Percentiles rank a stretch among this genome's conserved stretches.
phyloP scores from a whole-genome alignment of 148 eudicot genomes.

The Camellia granthamiana region DNA sequence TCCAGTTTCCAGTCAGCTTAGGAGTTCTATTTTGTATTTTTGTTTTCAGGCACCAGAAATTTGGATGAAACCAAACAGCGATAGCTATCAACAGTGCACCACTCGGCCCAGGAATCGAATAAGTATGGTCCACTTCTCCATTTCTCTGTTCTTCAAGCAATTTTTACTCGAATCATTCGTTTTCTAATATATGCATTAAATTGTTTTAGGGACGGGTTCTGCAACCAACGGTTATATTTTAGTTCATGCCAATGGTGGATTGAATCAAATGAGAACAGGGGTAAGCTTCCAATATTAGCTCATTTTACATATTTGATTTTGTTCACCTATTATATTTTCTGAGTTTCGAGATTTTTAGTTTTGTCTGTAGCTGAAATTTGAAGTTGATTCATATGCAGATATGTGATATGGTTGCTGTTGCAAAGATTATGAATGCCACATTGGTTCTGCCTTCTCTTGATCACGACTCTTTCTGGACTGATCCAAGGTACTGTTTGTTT shows the following conservation, averaged over 20 bases:
- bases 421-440: slow-evolving; percentile 71
- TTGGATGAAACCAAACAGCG: slow-evolving; percentile 53
- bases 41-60: slow-evolving; percentile 33
- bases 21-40: not conserved
- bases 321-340: not conserved
- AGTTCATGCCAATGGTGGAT: slow-evolving; percentile 53
- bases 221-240: slow-evolving; percentile 51
- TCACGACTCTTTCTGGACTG: slow-evolving; percentile 72
- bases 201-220: slow-evolving; percentile 21
- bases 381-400: slow-evolving; percentile 36
- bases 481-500: slow-evolving; percentile 47
- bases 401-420: slow-evolving; percentile 76
- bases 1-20: not conserved
- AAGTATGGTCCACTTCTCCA: slow-evolving; percentile 29
- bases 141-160: not conserved
- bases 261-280: slow-evolving; percentile 71
- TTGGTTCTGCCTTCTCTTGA: slow-evolving; percentile 69
- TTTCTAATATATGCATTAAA: not conserved
- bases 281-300: slow-evolving; percentile 23
- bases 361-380: not conserved
- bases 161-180: no score
- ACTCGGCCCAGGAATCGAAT: slow-evolving; percentile 36
- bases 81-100: slow-evolving; percentile 38
- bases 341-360: not conserved
- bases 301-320: not conserved